Evolutionary conservation across 2,329 filamentous ascomycete species (phyloP), one percentile per base, ranked within the genome.

Genomic region (Colletotrichum sp.): DNA sequence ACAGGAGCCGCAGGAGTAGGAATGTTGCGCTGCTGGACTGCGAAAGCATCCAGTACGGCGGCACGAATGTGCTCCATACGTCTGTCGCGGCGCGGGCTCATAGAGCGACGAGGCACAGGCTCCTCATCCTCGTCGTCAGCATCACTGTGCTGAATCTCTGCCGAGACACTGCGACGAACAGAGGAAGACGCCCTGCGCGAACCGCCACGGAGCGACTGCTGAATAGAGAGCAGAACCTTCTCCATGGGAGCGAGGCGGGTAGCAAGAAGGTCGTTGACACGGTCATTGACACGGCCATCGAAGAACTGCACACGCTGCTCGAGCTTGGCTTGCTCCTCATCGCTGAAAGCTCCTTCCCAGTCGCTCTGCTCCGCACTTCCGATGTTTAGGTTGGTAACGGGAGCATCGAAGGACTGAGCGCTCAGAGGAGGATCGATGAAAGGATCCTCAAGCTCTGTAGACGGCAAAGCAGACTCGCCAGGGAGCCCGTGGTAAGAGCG

Each of bases 111-210:
- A 77, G 89, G 86, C 75, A 86, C 77, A 71, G 92, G 90, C 72
- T 93, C 95, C 26, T 98, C 96, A 79, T 98, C 96, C 82, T 98
- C 96, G 77, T 98, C 96, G 83, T 99, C 96, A 13, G 97, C 96
- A 85, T 99, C 97, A 82, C 96, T 98, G 75, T 98, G 93, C 64
- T 91, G 89, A 5, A 90, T 81, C 34, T 95, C 94, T n/a, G 89
- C 91, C 63, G 94, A 96, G 55, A 92, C 84, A 83, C 93, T 95
- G 79, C 92, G 91, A 34, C 90, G 88, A n/a, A 74, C 60, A 71
- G 88, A 91, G 13, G 92, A 91, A 30, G 88, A 86, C 16, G 89
- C 88, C 71, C 88, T 88, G 34, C 88, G 87, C 32, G 91, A 89
- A 79, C 94, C 88, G 59, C 88, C 86, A 22, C 89, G 88, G 71